A percentile compares a stretch with the other conserved stretches of the same genome.
Evolutionary conservation across 768 basidiomycete species (phyloP).

Genomic region (Phanerodontia chrysosporium): DNA sequence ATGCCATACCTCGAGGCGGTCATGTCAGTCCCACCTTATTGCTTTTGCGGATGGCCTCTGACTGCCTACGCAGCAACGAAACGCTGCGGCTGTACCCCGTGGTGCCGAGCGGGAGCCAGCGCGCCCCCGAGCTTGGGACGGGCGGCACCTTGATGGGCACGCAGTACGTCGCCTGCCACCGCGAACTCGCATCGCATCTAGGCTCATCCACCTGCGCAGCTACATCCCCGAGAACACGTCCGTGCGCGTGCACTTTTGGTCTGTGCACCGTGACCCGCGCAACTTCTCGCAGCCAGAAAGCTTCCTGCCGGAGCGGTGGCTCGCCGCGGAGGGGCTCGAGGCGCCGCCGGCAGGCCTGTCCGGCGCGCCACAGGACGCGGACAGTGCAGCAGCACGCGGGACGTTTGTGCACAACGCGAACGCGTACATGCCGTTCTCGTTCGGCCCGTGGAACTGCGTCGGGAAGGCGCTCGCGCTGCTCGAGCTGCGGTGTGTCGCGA

Average conservation of each 20-base stretch:
- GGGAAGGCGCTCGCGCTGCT: conserved; percentile 11
- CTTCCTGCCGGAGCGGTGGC: conserved; percentile 24
- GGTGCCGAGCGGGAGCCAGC: conserved; percentile 15
- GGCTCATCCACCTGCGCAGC: background rate
- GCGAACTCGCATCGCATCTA: too few relatives aligned
- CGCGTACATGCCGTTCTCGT: conserved; percentile 11
- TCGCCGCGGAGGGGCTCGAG: conserved; percentile 2
- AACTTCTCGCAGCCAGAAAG: conserved; percentile 21
- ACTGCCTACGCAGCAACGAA: conserved; percentile 14
- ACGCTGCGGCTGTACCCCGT: conserved; percentile 19
- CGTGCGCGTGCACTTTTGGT: conserved; percentile 11
- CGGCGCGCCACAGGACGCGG: background rate
- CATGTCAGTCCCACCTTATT: conserved; percentile 5
- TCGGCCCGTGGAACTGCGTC: conserved; percentile 9
- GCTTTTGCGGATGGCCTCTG: background rate
- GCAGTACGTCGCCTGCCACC: conserved; percentile 8
- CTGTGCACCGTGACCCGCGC: conserved; percentile 18
- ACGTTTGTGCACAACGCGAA: background rate
- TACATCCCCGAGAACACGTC: conserved; percentile 16
- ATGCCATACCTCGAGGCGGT: conserved; percentile 17
- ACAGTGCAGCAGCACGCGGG: too few relatives aligned
- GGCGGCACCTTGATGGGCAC: conserved; percentile 13
- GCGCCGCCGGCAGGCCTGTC: background rate
- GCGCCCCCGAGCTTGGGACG: conserved; percentile 20
- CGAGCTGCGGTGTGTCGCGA: conserved; percentile 13